These are phyloP conservation scores for Wilcoxina mikolae DNA, from an alignment of 495 filamentous ascomycete genomes.

Conservation along the genomic window DNA sequence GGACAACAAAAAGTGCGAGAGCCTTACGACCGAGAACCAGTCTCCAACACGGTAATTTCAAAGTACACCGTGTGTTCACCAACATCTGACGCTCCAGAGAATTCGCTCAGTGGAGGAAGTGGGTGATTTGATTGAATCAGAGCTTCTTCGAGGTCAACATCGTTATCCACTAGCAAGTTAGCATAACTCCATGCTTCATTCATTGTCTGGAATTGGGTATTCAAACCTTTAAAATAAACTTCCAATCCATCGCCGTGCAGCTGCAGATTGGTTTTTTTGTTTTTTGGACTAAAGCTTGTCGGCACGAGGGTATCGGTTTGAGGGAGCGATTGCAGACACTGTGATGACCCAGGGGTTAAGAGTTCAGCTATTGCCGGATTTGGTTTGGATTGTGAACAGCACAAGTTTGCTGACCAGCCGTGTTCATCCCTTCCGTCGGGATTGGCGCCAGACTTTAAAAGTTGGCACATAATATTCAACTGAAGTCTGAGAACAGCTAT, in stretches of 20 bases:
- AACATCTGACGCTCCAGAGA: not conserved
- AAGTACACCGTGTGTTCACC: too few relatives aligned
- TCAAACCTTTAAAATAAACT: not conserved
- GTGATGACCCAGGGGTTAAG: not conserved
- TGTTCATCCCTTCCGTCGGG: not conserved
- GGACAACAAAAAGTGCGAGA: too few relatives aligned
- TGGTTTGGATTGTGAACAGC: not conserved
- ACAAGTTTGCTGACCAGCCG: not conserved
- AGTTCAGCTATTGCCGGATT: not conserved
- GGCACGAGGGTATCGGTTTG: not conserved
- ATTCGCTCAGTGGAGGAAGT: not conserved
- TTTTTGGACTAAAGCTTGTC: not conserved
- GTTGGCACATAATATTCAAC: not conserved
- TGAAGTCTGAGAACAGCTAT: not conserved
- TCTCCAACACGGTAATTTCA: not conserved
- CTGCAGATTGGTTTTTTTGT: not conserved
- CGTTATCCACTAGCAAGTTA: not conserved
- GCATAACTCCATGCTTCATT: too few relatives aligned
- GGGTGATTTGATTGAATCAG: not conserved
- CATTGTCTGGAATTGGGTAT: too few relatives aligned
- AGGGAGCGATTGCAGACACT: not conserved
- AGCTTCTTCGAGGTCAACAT: not conserved
- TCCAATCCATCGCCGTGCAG: not conserved
- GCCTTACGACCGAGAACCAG: not conserved
- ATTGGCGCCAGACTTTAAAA: not conserved